phyloP scores from a whole-genome alignment of 2,329 filamentous ascomycete genomes.

The Ceratocystis destructans region DNA sequence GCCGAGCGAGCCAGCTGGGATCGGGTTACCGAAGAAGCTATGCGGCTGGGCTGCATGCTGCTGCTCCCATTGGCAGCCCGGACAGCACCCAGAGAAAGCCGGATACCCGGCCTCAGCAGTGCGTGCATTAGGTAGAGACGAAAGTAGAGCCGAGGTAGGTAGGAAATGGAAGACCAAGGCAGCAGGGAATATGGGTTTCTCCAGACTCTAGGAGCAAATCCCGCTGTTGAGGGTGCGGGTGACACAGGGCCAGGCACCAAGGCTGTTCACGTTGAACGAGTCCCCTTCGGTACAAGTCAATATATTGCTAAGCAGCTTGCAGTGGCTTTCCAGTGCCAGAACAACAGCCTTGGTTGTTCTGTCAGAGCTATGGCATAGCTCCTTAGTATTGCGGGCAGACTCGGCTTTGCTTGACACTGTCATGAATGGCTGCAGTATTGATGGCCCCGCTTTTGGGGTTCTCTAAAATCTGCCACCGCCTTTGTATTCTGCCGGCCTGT shows the following conservation, averaged over 20 bases:
- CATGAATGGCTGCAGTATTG: not conserved
- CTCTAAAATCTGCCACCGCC: not conserved
- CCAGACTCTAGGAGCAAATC: too few species aligned
- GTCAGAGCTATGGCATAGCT: not conserved
- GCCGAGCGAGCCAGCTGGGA: not conserved
- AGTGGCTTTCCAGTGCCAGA: not conserved
- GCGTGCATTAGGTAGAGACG: conserved; percentile 11
- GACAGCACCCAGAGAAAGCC: conserved; percentile 12
- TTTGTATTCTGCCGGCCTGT: not conserved
- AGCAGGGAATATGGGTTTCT: not conserved
- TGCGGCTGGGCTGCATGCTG: conserved; percentile 1
- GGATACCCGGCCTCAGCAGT: conserved; percentile 15
- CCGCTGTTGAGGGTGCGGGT: too few species aligned
- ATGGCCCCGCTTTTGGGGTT: not conserved
- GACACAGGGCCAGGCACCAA: too few species aligned
- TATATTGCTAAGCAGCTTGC: not conserved
- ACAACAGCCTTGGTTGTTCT: not conserved
- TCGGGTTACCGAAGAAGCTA: not conserved
- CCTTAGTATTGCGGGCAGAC: not conserved
- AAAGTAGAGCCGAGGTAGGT: not conserved
- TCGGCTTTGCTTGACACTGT: not conserved
- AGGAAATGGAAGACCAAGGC: not conserved
- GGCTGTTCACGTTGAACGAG: not conserved
- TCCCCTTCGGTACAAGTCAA: not conserved
- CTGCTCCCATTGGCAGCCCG: conserved; percentile 12